Conservation (phyloP, 441 rosid species). For the Euphorbia celastroides region DNA sequence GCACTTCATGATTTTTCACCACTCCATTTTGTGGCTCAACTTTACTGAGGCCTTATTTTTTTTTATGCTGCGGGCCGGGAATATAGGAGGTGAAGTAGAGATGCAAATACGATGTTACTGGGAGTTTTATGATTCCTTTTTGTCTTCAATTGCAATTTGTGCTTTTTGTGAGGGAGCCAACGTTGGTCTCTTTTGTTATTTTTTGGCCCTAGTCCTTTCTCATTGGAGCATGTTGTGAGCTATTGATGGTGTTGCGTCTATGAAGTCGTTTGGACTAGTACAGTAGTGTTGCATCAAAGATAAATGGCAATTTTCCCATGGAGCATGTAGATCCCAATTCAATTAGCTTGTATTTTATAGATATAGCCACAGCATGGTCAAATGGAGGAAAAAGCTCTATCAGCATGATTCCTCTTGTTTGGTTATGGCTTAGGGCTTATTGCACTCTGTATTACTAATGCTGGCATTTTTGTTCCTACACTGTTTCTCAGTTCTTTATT, state of each 20-base stretch:
- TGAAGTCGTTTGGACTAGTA: not conserved
- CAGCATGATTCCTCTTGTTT: not conserved
- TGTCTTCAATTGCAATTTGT: not conserved
- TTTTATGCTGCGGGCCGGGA: not conserved
- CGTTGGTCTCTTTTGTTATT: not conserved
- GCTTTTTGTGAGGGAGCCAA: not conserved
- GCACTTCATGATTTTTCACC: too few relatives aligned
- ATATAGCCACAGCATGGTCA: too few relatives aligned
- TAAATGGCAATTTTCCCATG: not conserved
- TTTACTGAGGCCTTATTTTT: not conserved
- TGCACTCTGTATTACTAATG: not conserved
- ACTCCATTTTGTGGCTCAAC: too few relatives aligned
- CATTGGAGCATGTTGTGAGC: not conserved
- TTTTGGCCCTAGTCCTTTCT: not conserved
- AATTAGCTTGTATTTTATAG: too few relatives aligned
- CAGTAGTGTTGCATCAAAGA: not conserved
- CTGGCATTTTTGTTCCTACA: slow-evolving; percentile 5
- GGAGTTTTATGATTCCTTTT: not conserved
- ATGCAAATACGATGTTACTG: not conserved
- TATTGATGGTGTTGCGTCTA: not conserved
- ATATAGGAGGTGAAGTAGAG: not conserved
- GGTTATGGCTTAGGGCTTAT: not conserved
- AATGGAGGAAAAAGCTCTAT: too few relatives aligned
- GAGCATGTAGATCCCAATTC: too few relatives aligned
- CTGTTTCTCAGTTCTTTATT: not conserved